Conservation (phyloP, 1,284 basidiomycete genomes). For the Anthracocystis walkeri region DNA sequence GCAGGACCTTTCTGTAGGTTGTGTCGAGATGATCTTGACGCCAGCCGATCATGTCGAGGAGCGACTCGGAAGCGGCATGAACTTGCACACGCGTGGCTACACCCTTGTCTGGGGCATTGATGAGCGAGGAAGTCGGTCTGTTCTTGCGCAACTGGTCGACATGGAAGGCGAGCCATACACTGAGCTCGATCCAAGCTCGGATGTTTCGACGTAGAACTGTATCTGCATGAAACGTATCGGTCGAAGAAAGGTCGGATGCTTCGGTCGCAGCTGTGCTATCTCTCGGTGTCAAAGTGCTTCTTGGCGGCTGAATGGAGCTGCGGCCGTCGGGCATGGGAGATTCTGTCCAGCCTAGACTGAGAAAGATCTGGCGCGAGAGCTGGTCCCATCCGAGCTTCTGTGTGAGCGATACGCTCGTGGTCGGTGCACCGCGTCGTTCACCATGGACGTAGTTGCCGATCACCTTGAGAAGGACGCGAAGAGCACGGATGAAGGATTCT, state of each 20-base stretch:
- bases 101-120: slow-evolving; percentile 11
- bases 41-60: slow-evolving; percentile 30
- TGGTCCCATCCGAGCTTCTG: slow-evolving; percentile 53
- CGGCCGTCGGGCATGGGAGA: slow-evolving; percentile 36
- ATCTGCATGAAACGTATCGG: neutral
- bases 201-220: slow-evolving; percentile 24
- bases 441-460: slow-evolving; percentile 53
- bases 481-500: slow-evolving; percentile 41
- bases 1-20: slow-evolving; percentile 14
- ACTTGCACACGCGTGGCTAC: slow-evolving; percentile 13
- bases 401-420: slow-evolving; percentile 27
- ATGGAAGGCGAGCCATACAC: slow-evolving; percentile 39
- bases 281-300: neutral
- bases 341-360: slow-evolving; percentile 37
- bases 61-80: slow-evolving; percentile 16
- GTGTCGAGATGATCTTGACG: slow-evolving; percentile 32
- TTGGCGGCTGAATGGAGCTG: slow-evolving; percentile 25
- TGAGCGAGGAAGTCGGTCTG: slow-evolving; percentile 16
- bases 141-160: slow-evolving; percentile 18
- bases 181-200: slow-evolving; percentile 56
- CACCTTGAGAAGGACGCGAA: slow-evolving; percentile 36
- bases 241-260: neutral
- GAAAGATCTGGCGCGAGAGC: slow-evolving; percentile 34
- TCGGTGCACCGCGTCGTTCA: slow-evolving; percentile 35
- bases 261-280: neutral